These are phyloP conservation scores for Umbilicus rupestris DNA, from an alignment of 164 flowering plant genomes.

Conservation along the genomic window DNA sequence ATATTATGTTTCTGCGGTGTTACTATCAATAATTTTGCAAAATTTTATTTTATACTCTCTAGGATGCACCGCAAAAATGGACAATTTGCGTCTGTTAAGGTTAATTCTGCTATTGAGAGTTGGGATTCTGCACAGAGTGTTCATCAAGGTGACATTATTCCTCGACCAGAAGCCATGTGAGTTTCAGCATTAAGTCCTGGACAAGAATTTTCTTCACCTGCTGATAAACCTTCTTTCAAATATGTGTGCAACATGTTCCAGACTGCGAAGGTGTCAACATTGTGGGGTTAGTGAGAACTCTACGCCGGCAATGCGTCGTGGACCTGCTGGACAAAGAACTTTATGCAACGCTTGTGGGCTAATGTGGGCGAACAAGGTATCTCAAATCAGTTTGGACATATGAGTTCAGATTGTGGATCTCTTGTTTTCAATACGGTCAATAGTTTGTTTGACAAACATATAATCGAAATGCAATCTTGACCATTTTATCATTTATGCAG, in stretches of 20 bases:
- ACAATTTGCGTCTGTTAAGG: conserved; percentile 54
- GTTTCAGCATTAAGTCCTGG: too few species aligned
- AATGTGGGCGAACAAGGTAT: conserved; percentile 79
- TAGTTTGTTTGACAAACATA: too few species aligned
- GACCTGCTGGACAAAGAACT: conserved; percentile 74
- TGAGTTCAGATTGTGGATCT: too few species aligned
- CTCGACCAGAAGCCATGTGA: conserved; percentile 35
- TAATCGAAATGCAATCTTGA: too few species aligned
- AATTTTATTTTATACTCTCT: conserved; percentile 1
- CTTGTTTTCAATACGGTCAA: too few species aligned
- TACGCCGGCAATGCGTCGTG: conserved; percentile 81
- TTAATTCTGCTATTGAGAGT: conserved; percentile 20
- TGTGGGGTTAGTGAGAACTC: conserved; percentile 57
- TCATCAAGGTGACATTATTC: conserved; percentile 26
- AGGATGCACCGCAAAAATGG: conserved; percentile 80
- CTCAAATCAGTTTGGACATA: too few species aligned
- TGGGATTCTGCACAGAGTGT: conserved; percentile 34
- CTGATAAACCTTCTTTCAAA: background rate
- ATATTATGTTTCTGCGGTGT: background rate
- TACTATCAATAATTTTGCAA: background rate
- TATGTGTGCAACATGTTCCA: background rate
- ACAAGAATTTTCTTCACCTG: background rate
- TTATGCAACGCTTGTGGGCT: conserved; percentile 81
- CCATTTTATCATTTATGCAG: too few species aligned
- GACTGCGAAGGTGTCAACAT: conserved; percentile 41